Conservation (phyloP, 306 rosid species). For the Lathyrus oleraceus region DNA sequence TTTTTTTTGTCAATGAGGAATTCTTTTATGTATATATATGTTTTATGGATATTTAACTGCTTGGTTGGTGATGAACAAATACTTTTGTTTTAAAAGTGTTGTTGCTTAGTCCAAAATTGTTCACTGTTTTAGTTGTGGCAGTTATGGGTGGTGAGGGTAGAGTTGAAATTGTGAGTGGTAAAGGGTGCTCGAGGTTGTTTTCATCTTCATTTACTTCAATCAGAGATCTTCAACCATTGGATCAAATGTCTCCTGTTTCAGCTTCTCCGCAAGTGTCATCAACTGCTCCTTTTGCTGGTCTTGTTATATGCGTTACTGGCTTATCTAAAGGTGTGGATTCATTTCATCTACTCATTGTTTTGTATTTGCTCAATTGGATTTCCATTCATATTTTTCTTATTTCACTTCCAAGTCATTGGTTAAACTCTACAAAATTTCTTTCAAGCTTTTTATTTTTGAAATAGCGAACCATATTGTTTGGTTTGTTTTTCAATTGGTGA, state of each 20-base stretch:
- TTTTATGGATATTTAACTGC: constrained; percentile 12
- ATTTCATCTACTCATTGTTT: constrained; percentile 3
- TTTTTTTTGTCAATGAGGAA: no score
- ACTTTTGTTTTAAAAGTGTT: constrained; percentile 27
- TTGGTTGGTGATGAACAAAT: constrained; percentile 24
- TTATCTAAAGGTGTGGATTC: constrained; percentile 74
- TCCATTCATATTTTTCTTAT: not conserved
- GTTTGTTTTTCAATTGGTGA: no score
- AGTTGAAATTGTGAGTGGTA: constrained; percentile 76
- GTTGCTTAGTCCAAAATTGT: constrained; percentile 33
- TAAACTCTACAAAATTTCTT: not conserved
- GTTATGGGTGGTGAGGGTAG: constrained; percentile 64
- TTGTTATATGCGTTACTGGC: constrained; percentile 91
- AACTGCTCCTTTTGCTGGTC: constrained; percentile 74
- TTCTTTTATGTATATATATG: not conserved
- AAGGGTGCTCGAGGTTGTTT: constrained; percentile 78
- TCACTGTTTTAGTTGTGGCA: constrained; percentile 37
- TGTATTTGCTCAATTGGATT: constrained; percentile 8
- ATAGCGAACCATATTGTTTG: no score
- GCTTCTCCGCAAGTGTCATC: constrained; percentile 57
- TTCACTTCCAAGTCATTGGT: constrained; percentile 11
- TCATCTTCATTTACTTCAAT: constrained; percentile 62
- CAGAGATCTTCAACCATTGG: constrained; percentile 57
- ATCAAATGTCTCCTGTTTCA: constrained; percentile 66
- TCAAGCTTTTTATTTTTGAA: no score